Evolutionary conservation across 805 yeast genomes (phyloP).

Genomic region (Brettanomyces custersianus): DNA sequence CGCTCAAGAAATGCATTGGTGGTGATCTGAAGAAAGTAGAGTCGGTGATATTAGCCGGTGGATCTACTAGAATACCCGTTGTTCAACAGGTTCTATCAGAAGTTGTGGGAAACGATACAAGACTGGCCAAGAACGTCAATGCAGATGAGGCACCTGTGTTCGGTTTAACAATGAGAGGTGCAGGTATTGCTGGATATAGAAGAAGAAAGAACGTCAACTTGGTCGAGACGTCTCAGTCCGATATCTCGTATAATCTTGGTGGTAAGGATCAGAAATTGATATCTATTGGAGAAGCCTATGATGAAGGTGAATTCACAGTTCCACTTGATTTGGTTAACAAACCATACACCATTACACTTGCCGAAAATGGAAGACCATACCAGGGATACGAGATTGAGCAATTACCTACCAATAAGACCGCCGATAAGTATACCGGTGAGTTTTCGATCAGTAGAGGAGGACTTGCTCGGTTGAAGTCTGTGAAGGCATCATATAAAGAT

Average conservation of each 20-base stretch:
- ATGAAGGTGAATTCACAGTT: no score
- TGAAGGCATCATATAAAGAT: neutral
- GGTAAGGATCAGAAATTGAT: no score
- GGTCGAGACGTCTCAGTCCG: neutral
- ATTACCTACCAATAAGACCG: neutral
- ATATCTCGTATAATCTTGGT: neutral
- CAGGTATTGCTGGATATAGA: constrained; percentile 59
- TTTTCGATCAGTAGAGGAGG: neutral
- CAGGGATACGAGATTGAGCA: neutral
- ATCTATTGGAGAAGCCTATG: no score
- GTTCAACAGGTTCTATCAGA: constrained; percentile 55
- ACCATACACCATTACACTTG: no score
- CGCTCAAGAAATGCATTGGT: constrained; percentile 44
- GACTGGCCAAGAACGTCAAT: constrained; percentile 67
- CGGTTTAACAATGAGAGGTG: constrained; percentile 84
- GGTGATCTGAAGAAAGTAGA: constrained; percentile 16
- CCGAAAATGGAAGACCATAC: neutral
- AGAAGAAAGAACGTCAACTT: constrained; percentile 45
- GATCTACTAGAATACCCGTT: constrained; percentile 83
- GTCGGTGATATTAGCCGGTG: constrained; percentile 81
- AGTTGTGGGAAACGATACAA: constrained; percentile 45
- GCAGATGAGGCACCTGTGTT: constrained; percentile 93
- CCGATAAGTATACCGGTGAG: neutral
- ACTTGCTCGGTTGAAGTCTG: neutral
- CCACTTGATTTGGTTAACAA: no score